Evolutionary conservation across 208 protist genomes (phyloP), one percentile per base, ranked within the genome.

Genomic region (Acanthamoeba triangularis): DNA sequence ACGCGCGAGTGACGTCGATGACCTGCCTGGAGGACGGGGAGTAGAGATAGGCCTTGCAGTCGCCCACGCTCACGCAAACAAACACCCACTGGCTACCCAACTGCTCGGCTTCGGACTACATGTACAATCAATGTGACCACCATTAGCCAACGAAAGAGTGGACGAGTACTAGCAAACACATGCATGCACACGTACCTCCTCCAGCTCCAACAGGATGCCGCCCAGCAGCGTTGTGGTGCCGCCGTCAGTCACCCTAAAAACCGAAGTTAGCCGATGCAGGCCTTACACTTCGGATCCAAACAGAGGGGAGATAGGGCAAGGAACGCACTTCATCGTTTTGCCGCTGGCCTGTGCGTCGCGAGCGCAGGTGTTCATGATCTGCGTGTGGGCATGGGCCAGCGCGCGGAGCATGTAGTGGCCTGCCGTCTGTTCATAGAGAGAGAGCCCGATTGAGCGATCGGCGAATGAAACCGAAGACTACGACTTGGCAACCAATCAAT

Each of bases 41-140:
- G 23, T 96, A 76, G 16, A 96, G 33, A 56, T 96, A 97, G 20
- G 95, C 96, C 85, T 97, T 97, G 72, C 96, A 97, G 85, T 97
- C 96, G 47, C 96, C 96, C 30, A 97, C 94, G 16, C 54, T 87
- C 18, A 78, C 95, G 61, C 95, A 97, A 0, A 97, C 30, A 47
- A 97, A 97, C 18, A 76, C 94, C 94, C 95, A 97, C 30, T 61
- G 67, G 63, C 35, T 84, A 16, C 91, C 91, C 44, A 94, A 18
- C 52, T 84, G 41, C 49, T 94, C 91, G 28, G 91, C 91, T 13
- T 78, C 63, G 20, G 49, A 41, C 87, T 93, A 25, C n/a, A 23
- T 10, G 8, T n/a, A 47, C 44, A 47, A 47, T 47, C 0, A 47
- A 47, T n/a, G n/a, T n/a, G n/a, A n/a, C n/a, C n/a, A n/a, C n/a